Evolutionary conservation across 495 filamentous ascomycete genomes (phyloP).

Genomic region (Penicillium maclennaniae): DNA sequence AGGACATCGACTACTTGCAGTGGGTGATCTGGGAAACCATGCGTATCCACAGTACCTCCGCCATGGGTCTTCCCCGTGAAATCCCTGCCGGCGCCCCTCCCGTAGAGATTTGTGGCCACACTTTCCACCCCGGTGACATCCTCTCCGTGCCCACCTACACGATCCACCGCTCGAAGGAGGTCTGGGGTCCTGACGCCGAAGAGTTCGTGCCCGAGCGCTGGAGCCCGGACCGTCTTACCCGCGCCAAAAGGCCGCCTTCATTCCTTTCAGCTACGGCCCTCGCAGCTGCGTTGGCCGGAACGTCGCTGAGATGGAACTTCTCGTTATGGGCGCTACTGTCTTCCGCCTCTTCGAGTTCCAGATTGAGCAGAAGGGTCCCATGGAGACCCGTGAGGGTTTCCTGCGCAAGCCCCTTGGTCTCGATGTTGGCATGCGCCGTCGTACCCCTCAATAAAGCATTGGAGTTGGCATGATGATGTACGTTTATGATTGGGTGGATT

Average conservation of each 20-base stretch:
- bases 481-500: background rate
- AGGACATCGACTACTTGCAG: conserved; percentile 66
- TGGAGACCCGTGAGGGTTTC: conserved; percentile 86
- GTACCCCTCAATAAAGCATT: conserved; percentile 16
- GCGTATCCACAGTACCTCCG: conserved; percentile 84
- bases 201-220: conserved; percentile 82
- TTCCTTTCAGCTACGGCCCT: conserved; percentile 82
- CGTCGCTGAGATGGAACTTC: conserved; percentile 91
- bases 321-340: conserved; percentile 73
- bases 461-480: background rate
- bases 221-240: conserved; percentile 52
- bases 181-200: conserved; percentile 78
- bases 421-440: conserved; percentile 63
- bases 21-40: conserved; percentile 85
- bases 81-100: conserved; percentile 61
- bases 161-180: conserved; percentile 74
- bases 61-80: conserved; percentile 80
- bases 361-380: conserved; percentile 58
- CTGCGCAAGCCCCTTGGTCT: conserved; percentile 80
- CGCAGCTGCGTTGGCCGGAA: conserved; percentile 80
- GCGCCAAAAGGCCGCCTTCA: conserved; percentile 70
- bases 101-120: conserved; percentile 52
- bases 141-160: conserved; percentile 83
- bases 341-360: conserved; percentile 73
- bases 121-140: conserved; percentile 71